Conservation (phyloP, 192 early-diverging fungal species). For the Coemansia nantahalensis region DNA sequence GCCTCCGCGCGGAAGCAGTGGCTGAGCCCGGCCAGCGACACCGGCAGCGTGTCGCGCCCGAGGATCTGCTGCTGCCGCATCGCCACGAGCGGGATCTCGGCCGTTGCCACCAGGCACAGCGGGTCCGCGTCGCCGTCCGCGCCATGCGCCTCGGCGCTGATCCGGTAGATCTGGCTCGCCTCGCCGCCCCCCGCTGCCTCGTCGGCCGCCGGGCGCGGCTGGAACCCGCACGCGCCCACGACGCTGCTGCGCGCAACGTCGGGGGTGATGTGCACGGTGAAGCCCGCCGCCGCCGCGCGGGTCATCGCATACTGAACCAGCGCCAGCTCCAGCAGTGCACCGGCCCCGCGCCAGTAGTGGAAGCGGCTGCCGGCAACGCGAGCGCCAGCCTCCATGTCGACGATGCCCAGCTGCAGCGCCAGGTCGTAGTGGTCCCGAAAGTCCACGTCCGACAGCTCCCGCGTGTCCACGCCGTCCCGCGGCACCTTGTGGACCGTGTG, state of each 20-base stretch:
- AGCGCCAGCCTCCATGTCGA: conserved; percentile 80
- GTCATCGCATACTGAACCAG: conserved; percentile 84
- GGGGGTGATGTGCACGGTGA: conserved; percentile 74
- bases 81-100: conserved; percentile 89
- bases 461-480: conserved; percentile 10
- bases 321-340: conserved; percentile 83
- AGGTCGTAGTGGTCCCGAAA: conserved; percentile 71
- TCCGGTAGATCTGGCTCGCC: conserved; percentile 86
- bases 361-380: conserved; percentile 78
- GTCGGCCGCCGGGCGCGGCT: conserved; percentile 57
- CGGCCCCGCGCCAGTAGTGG: conserved; percentile 85
- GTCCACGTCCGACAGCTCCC: conserved; percentile 8
- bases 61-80: conserved; percentile 72
- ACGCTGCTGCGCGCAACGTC: conserved; percentile 79
- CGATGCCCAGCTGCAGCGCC: conserved; percentile 61
- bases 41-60: conserved; percentile 59
- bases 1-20: conserved; percentile 91
- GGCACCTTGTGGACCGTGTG: conserved; percentile 22
- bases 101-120: conserved; percentile 80
- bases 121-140: conserved; percentile 32
- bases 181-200: conserved; percentile 28
- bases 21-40: conserved; percentile 75
- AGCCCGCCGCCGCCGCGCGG: conserved; percentile 67
- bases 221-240: conserved; percentile 87
- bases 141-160: conserved; percentile 48